Base-by-base conservation (phyloP, 805 yeast genomes). In the Starmera quercuum region DNA sequence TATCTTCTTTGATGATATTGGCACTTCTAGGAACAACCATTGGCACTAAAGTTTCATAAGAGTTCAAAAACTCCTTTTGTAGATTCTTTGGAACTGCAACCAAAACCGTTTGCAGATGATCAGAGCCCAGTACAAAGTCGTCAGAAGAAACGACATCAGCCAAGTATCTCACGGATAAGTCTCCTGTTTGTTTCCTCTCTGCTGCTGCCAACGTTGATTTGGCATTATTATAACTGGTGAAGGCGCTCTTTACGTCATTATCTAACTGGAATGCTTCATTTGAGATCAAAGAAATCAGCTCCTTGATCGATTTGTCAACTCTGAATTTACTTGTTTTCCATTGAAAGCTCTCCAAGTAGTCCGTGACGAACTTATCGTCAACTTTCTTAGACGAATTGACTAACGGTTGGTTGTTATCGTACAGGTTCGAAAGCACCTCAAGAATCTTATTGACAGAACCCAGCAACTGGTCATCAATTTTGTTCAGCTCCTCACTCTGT, bases 11-110 rank as follows among this genome's bases (percentile, higher is more conserved):
- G 38, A 92, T 70, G 33, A 72, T 61, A 19, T 68, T 58, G 1
- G 97, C 96, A 24, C 87, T 75, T 50, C 97, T 78, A 37, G 99
- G 99, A 24, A 92, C 95, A 25, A 92, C 95, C 67, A 85, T 81
- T 30, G 73, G 68, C 14, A 80, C 64, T 40, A 86, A 60, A 4
- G 83, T 69, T 64, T 92, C 99, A 62, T 92, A 92, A 11, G 69
- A 51, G 41, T 64, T 61, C 39, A 78, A 58, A 53, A 87, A 92
- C 23, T 75, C 81, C 28, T 66, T 58, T 39, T 71, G 66, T 42
- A 71, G 61, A 37, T 59, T 58, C 51, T 76, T 76, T 35, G 97
- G 97, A 17, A 92, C 95, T 0, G 90, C 98, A 33, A 92, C 67
- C 37, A 92, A 66, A n/a, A 85, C 67, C 0, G 96, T 86, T 31